Conservation (phyloP, 306 rosid species). For the Cicer arietinum region DNA sequence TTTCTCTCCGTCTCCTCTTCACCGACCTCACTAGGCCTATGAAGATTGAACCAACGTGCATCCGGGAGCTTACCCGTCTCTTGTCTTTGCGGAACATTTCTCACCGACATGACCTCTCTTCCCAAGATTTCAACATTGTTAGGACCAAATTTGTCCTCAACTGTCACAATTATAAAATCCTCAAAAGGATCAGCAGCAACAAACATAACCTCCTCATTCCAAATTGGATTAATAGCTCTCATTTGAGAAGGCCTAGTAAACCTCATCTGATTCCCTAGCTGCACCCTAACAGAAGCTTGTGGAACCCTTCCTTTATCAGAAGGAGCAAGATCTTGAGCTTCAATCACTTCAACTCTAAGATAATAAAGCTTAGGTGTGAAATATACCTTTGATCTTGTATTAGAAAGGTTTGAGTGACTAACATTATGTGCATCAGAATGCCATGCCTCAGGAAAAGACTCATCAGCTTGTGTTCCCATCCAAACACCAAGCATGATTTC, state of each 20-base stretch:
- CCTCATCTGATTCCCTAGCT: conserved; percentile 66
- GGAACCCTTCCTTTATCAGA: conserved; percentile 60
- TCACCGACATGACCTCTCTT: conserved; percentile 60
- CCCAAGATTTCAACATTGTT: conserved; percentile 71
- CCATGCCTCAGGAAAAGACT: conserved; percentile 95
- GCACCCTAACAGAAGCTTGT: conserved; percentile 61
- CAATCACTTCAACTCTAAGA: conserved; percentile 78
- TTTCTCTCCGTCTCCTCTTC: conserved; percentile 64
- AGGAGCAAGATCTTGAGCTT: conserved; percentile 86
- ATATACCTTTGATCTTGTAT: conserved; percentile 84
- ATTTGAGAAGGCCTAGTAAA: conserved; percentile 52
- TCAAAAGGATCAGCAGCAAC: conserved; percentile 94
- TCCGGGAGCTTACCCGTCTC: conserved; percentile 72
- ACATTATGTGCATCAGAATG: conserved; percentile 90
- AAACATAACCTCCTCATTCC: conserved; percentile 91
- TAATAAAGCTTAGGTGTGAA: conserved; percentile 89
- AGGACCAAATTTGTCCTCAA: conserved; percentile 70
- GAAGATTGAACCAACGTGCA: conserved; percentile 78
- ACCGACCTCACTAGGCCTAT: conserved; percentile 50
- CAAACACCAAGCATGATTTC: conserved; percentile 97
- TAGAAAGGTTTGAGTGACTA: conserved; percentile 68
- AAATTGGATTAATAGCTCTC: conserved; percentile 58
- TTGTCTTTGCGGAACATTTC: conserved; percentile 53
- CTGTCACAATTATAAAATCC: conserved; percentile 62
- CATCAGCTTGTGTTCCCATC: conserved; percentile 98